phyloP scores from a whole-genome alignment of 2,329 filamentous ascomycete species.

The Fusarium concolor region DNA sequence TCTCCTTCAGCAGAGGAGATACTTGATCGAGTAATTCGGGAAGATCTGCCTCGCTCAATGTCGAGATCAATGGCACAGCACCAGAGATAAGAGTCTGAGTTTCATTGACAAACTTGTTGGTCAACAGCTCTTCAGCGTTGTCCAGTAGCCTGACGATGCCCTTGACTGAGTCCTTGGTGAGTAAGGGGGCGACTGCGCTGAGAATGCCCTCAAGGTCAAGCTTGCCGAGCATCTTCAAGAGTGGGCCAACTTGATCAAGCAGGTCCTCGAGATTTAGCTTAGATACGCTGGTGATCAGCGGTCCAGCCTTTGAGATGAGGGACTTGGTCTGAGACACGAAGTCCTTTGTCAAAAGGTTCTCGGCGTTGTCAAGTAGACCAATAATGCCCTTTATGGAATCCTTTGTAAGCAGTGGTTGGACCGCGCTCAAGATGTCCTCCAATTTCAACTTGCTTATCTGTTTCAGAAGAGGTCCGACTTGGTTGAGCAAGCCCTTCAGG shows the following conservation, averaged over 20 bases:
- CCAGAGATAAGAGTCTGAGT: conserved; percentile 46
- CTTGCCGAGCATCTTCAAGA: conserved; percentile 49
- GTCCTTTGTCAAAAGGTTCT: conserved; percentile 45
- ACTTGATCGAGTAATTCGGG: conserved; percentile 44
- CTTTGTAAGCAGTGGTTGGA: conserved; percentile 49
- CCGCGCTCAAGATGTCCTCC: conserved; percentile 43
- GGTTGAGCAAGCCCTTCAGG: conserved; percentile 47
- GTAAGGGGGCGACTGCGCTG: conserved; percentile 42
- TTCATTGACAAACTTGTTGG: conserved; percentile 46
- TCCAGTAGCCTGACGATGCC: conserved; percentile 49
- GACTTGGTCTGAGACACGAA: conserved; percentile 45
- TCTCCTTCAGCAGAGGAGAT: conserved; percentile 48
- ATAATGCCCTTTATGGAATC: conserved; percentile 50
- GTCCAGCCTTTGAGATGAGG: conserved; percentile 46
- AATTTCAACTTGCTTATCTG: conserved; percentile 50
- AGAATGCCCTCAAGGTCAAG: conserved; percentile 50
- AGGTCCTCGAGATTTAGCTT: conserved; percentile 51
- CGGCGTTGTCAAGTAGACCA: conserved; percentile 50
- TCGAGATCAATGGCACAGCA: conserved; percentile 44
- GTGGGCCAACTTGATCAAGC: conserved; percentile 50
- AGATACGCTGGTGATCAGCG: conserved; percentile 50
- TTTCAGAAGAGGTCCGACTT: conserved; percentile 51
- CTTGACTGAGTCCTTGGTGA: conserved; percentile 46
- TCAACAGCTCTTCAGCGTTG: conserved; percentile 48
- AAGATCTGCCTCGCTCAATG: conserved; percentile 40